Percentiles rank a stretch among this genome's conserved stretches.
These are phyloP conservation scores for Tolypocladium cylindrosporum DNA, from an alignment of 2,329 filamentous ascomycete genomes.

Conservation along the genomic window DNA sequence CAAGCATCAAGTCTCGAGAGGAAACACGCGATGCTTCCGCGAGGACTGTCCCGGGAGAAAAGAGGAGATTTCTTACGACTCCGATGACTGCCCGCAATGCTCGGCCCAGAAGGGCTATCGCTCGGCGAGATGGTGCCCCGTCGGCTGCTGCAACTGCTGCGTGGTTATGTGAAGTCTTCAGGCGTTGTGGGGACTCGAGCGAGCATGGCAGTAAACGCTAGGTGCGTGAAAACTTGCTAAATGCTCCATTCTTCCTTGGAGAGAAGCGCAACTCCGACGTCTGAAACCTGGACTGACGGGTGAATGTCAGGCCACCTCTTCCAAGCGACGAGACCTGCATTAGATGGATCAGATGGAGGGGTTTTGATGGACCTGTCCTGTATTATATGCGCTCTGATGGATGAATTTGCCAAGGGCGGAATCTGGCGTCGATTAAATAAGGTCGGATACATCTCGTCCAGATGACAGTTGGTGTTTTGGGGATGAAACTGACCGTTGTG, in stretches of 20 bases:
- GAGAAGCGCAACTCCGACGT: neutral
- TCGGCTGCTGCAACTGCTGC: conserved; percentile 20
- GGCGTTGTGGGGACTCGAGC: neutral
- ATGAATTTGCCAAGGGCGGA: neutral
- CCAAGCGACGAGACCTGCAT: neutral
- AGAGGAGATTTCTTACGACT: conserved; percentile 19
- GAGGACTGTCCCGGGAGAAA: conserved; percentile 18
- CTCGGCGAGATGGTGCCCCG: conserved; percentile 26
- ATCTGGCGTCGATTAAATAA: neutral
- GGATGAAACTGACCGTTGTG: neutral
- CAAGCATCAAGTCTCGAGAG: conserved; percentile 23
- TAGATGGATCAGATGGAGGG: neutral
- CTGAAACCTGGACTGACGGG: neutral
- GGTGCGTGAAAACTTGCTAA: neutral
- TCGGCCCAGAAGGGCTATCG: conserved; percentile 17
- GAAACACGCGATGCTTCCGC: conserved; percentile 24
- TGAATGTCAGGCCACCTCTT: neutral
- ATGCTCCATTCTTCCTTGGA: no score
- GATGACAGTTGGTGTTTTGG: neutral
- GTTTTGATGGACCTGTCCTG: neutral
- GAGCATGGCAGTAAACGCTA: neutral
- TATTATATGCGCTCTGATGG: neutral
- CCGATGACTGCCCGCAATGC: conserved; percentile 24
- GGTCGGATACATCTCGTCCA: neutral
- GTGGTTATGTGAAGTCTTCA: conserved; percentile 11